A percentile compares a stretch with the other conserved stretches of the same genome.
Evolutionary conservation across 1,139 yeast genomes (phyloP).

Genomic region (Pneumocystis oryctolagi): DNA sequence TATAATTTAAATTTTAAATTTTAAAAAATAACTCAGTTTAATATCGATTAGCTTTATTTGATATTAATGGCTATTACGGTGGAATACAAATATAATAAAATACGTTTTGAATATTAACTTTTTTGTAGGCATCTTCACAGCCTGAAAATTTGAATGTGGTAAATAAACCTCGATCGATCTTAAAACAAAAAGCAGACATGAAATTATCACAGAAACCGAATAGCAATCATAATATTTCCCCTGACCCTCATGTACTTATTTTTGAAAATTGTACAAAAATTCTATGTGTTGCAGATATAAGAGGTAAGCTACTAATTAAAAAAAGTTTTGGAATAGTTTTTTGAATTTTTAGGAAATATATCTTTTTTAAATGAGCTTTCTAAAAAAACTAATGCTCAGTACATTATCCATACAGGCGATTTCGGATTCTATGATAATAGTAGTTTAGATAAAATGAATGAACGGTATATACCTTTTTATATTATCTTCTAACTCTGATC

Average conservation of each 20-base stretch:
- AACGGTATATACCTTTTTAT: slow-evolving; percentile 14
- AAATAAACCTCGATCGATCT: background rate
- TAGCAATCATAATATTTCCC: background rate
- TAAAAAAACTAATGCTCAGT: slow-evolving; percentile 30
- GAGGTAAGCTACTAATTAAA: slow-evolving; percentile 24
- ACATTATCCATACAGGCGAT: slow-evolving; percentile 59
- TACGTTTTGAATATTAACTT: background rate
- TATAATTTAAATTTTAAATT: background rate
- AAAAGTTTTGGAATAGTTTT: background rate
- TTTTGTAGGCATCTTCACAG: background rate
- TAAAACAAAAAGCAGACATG: background rate
- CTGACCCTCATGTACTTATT: slow-evolving; percentile 5
- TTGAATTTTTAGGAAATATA: slow-evolving; percentile 26
- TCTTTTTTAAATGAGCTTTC: slow-evolving; percentile 37
- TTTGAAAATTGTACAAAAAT: slow-evolving; percentile 21
- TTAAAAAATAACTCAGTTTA: background rate
- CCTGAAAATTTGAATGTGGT: background rate
- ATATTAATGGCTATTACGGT: background rate
- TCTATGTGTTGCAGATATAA: slow-evolving; percentile 40
- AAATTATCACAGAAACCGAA: background rate
- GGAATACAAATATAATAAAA: background rate
- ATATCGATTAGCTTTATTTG: background rate
- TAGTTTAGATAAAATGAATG: slow-evolving; percentile 38
- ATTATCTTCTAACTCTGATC: background rate
- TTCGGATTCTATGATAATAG: slow-evolving; percentile 60